A percentile compares a stretch with the other conserved stretches of the same genome.
These are phyloP conservation scores for Logfia minima DNA, from an alignment of 129 eudicot genomes.

Conservation along the genomic window DNA sequence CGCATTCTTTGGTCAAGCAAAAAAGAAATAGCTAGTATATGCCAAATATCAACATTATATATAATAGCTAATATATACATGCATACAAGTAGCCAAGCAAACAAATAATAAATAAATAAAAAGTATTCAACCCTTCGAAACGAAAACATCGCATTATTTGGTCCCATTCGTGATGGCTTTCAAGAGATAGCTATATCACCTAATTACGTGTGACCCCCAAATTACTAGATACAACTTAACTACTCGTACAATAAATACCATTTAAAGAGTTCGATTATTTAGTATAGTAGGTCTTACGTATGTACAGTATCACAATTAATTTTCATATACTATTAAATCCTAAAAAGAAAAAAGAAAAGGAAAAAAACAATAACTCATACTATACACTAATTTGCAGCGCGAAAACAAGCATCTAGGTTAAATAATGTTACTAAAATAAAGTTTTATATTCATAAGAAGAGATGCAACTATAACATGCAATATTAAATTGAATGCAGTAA, in stretches of 20 bases:
- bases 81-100: background rate
- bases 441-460: background rate
- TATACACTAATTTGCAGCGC: background rate
- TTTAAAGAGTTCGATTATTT: background rate
- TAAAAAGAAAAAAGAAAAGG: background rate
- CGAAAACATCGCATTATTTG: background rate
- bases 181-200: conserved; percentile 9
- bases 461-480: background rate
- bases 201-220: conserved; percentile 18
- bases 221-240: no score
- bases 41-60: no score
- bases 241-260: conserved; percentile 10
- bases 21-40: no score
- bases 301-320: background rate
- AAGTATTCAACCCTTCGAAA: background rate
- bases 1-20: no score
- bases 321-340: background rate
- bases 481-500: background rate
- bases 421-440: background rate
- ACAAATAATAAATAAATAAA: no score
- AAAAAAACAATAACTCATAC: no score
- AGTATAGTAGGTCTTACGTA: background rate
- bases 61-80: no score
- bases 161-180: conserved; percentile 37
- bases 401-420: background rate